phyloP scores from a whole-genome alignment of 1,139 yeast species.

The Nakaseomyces uthaithaninus region DNA sequence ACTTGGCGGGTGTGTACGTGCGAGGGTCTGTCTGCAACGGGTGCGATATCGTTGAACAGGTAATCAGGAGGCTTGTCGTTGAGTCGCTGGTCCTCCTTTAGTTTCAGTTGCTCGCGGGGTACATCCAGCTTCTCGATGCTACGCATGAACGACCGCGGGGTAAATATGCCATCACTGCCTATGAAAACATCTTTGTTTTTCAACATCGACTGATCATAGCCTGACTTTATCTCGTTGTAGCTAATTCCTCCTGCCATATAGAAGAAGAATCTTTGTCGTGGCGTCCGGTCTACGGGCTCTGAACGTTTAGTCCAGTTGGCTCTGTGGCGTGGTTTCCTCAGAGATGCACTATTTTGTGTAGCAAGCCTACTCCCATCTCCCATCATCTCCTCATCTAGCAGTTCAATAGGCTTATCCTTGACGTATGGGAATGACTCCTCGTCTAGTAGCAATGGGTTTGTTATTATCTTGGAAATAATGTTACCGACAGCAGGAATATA shows the following conservation, averaged over 20 bases:
- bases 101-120: conserved; percentile 28
- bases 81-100: conserved; percentile 27
- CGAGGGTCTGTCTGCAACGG: conserved; percentile 23
- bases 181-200: conserved; percentile 67
- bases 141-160: conserved; percentile 49
- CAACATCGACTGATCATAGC: conserved; percentile 58
- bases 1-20: conserved; percentile 22
- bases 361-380: conserved; percentile 29
- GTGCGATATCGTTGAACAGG: conserved; percentile 22
- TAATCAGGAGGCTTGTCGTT: conserved; percentile 31
- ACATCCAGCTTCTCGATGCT: conserved; percentile 34
- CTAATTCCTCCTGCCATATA: conserved; percentile 90
- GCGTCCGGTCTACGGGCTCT: conserved; percentile 29
- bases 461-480: conserved; percentile 40
- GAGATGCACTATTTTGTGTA: conserved; percentile 38
- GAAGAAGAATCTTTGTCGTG: conserved; percentile 65
- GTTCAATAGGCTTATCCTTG: conserved; percentile 57
- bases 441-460: conserved; percentile 31
- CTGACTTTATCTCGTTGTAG: conserved; percentile 68
- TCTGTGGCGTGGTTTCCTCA: conserved; percentile 66
- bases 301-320: conserved; percentile 69
- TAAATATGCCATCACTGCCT: conserved; percentile 73
- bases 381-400: conserved; percentile 46
- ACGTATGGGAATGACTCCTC: conserved; percentile 65
- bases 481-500: conserved; percentile 64